Evolutionary conservation across 176 grass and related monocot genomes (phyloP).

Genomic region (Elaeis guineensis): DNA sequence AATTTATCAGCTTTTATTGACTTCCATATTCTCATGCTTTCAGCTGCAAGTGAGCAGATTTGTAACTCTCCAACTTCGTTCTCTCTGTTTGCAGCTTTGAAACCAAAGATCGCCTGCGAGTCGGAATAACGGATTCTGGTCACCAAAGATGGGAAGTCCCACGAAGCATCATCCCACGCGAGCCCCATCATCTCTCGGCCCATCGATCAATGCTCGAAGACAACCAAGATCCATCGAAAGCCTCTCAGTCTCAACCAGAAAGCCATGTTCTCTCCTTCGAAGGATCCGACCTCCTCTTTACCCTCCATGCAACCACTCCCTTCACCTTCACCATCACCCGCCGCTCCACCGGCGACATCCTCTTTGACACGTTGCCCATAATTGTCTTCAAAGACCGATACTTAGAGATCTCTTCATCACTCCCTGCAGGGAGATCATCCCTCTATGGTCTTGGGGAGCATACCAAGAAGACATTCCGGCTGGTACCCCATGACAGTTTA

Average conservation of each 20-base stretch:
- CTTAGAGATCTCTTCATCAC: slow-evolving; percentile 54
- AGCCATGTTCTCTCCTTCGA: slow-evolving; percentile 33
- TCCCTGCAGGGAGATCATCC: slow-evolving; percentile 32
- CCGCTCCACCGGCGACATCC: slow-evolving; percentile 40
- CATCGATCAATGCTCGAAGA: not conserved
- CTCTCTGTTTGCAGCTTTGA: slow-evolving; percentile 34
- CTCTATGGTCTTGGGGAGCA: slow-evolving; percentile 87
- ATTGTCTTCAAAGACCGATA: slow-evolving; percentile 72
- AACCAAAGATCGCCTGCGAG: slow-evolving; percentile 56
- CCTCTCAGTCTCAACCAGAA: not conserved
- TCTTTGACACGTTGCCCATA: slow-evolving; percentile 29
- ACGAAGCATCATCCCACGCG: slow-evolving; percentile 48
- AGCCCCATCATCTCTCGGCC: not conserved
- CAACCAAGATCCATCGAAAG: not conserved
- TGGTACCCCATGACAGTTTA: slow-evolving; percentile 47
- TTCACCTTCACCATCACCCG: slow-evolving; percentile 49
- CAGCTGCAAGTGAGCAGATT: too few relatives aligned
- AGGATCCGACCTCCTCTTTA: slow-evolving; percentile 46
- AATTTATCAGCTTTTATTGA: too few relatives aligned
- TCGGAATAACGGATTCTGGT: slow-evolving; percentile 75
- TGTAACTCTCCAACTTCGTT: slow-evolving; percentile 9
- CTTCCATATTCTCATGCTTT: too few relatives aligned
- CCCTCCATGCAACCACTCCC: slow-evolving; percentile 32
- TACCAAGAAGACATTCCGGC: slow-evolving; percentile 57
- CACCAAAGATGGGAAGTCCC: slow-evolving; percentile 68